Evolutionary conservation across 164 flowering plant species (phyloP).

Genomic region (Aristolochia contorta): DNA sequence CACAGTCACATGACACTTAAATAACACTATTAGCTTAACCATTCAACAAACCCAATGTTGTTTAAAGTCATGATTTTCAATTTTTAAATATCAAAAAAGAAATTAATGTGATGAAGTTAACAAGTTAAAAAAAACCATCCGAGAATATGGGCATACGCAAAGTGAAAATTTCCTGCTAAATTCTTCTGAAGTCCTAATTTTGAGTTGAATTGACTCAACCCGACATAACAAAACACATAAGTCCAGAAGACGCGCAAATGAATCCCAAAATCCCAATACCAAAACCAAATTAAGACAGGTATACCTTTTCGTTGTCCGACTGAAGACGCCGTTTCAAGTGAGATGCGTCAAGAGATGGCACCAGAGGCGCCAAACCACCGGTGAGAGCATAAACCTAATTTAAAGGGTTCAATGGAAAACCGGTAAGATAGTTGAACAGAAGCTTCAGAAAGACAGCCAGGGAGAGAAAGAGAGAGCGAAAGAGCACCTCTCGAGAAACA

Average conservation of each 20-base stretch:
- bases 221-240: not conserved
- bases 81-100: too few species aligned
- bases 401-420: not conserved
- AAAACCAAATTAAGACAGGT: not conserved
- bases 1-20: not conserved
- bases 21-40: not conserved
- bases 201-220: not conserved
- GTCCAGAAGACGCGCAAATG: not conserved
- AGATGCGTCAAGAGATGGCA: constrained; percentile 68
- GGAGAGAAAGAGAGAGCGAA: not conserved
- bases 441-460: not conserved
- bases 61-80: not conserved
- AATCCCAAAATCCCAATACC: not conserved
- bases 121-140: too few species aligned
- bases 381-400: constrained; percentile 88
- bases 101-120: too few species aligned
- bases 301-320: constrained; percentile 64
- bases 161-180: too few species aligned
- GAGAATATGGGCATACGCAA: too few species aligned
- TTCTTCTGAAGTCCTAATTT: not conserved
- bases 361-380: constrained; percentile 88
- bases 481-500: constrained; percentile 82
- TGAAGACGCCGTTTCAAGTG: constrained; percentile 59
- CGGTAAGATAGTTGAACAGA: not conserved
- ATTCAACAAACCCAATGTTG: not conserved